Evolutionary conservation across 2,329 filamentous ascomycete species (phyloP).

Genomic region (Fusarium lyarnte): DNA sequence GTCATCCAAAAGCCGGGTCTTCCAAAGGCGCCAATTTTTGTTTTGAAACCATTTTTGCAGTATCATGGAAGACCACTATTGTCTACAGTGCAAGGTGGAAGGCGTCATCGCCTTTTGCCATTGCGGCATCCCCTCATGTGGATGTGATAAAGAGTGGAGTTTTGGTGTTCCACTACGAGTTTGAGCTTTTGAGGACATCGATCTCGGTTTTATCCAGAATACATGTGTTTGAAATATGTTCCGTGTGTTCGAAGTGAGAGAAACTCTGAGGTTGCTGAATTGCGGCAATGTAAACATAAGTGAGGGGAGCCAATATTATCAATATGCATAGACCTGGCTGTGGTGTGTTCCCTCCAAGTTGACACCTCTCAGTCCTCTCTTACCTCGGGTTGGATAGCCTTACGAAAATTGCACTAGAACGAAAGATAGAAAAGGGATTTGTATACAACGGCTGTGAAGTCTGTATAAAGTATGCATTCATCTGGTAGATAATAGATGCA

Average conservation of each 20-base stretch:
- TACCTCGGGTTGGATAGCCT: no score
- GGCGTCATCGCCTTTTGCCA: not conserved
- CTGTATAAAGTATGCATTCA: not conserved
- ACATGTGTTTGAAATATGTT: not conserved
- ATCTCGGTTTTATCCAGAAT: not conserved
- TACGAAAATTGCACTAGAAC: not conserved
- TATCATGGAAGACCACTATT: not conserved
- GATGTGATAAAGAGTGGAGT: not conserved
- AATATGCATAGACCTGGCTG: not conserved
- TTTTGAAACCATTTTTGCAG: not conserved
- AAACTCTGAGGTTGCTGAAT: not conserved
- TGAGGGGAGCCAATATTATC: not conserved
- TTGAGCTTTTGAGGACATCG: not conserved
- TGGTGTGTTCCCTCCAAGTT: no score
- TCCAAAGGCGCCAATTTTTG: not conserved
- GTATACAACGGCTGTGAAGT: not conserved
- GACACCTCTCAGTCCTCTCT: not conserved
- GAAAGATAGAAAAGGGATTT: not conserved
- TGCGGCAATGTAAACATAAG: not conserved
- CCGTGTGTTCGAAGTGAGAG: not conserved
- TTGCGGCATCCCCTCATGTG: not conserved
- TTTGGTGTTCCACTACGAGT: not conserved
- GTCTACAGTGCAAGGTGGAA: not conserved
- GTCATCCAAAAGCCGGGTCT: not conserved
- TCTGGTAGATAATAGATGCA: not conserved